Evolutionary conservation across 2,329 filamentous ascomycete species (phyloP), one percentile per base, ranked within the genome.

Genomic region (Cytospora chrysosperma): DNA sequence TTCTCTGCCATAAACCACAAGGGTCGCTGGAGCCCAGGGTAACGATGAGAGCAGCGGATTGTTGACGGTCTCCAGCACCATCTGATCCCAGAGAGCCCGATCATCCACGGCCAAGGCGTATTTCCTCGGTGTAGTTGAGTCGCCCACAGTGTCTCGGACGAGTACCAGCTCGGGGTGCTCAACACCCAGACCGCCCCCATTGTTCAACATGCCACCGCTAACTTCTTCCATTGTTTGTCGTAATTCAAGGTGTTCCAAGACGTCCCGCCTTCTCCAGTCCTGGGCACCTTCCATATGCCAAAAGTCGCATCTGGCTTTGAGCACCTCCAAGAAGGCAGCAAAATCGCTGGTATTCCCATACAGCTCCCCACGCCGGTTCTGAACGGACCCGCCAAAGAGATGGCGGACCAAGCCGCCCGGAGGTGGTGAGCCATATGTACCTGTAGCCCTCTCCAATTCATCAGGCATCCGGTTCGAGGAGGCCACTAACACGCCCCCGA

Each of bases 381-480:
- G 70, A 59, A 43, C 51, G 24, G 78, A 70, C 5, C 79, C 71
- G 4, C 79, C 81, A 30, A 85, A 75, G 40, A 81, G 77, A 69
- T 75, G 84, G 34, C 76, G 77, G 61, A 85, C 75, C 62, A 86
- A 74, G 3, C 80, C 83, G 58, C 80, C 81, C 37, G 80, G 77
- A 4, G 86, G 79, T 0, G 85, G 82, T 13, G 81, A 77, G 70
- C 90, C 92, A 66, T 90, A 85, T 27, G 88, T 82, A 0, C 91
- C 91, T 1, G 86, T 86, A 0, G 90, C 91, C 68, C 91, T 92
- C 53, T 85, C 88, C 56, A 95, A 75, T 71, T 93, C 91, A 70
- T 94, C 91, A 0, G 91, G 91, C 87, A 94, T 90, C 9, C 91
- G 85, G 72, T 95, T 95, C 5, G 89, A 92, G 0, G 90, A 93